A percentile compares a stretch with the other conserved stretches of the same genome.
Evolutionary conservation across 2,329 filamentous ascomycete genomes (phyloP).

Genomic region (Lachnellula hyalina): DNA sequence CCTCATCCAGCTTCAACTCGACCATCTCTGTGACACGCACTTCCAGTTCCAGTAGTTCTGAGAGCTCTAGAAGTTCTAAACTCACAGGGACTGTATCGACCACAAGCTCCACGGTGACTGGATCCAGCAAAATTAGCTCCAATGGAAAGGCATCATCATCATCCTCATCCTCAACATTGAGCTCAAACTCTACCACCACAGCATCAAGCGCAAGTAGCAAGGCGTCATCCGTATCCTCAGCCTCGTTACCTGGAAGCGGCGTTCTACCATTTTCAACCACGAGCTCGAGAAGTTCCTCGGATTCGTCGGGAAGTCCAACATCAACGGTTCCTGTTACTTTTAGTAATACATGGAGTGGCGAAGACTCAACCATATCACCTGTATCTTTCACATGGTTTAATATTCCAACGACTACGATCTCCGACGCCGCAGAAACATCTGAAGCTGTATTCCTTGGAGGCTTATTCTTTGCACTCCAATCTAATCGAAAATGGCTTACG

Average conservation of each 20-base stretch:
- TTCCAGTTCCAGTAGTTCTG: background rate
- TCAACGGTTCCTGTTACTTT: background rate
- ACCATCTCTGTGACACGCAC: background rate
- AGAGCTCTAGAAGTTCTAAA: background rate
- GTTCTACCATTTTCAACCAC: background rate
- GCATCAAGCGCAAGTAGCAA: background rate
- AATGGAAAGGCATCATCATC: too few species aligned
- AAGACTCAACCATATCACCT: background rate
- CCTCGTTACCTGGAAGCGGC: background rate
- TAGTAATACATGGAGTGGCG: background rate
- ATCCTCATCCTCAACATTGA: background rate
- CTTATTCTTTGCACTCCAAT: slow-evolving; percentile 4
- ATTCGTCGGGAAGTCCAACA: background rate
- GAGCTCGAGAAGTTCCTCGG: background rate
- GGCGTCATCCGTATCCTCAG: background rate
- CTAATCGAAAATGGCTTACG: slow-evolving; percentile 8
- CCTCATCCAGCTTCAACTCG: background rate
- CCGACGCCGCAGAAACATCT: slow-evolving; percentile 3
- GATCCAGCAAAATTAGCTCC: too few species aligned
- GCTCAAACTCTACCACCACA: background rate
- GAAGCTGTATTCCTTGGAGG: slow-evolving; percentile 2
- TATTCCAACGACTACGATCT: slow-evolving; percentile 2
- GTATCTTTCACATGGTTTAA: background rate
- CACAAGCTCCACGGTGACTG: too few species aligned
- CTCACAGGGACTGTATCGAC: background rate